These are phyloP conservation scores for Alnus rubra DNA, from an alignment of 306 rosid species.

Conservation along the genomic window DNA sequence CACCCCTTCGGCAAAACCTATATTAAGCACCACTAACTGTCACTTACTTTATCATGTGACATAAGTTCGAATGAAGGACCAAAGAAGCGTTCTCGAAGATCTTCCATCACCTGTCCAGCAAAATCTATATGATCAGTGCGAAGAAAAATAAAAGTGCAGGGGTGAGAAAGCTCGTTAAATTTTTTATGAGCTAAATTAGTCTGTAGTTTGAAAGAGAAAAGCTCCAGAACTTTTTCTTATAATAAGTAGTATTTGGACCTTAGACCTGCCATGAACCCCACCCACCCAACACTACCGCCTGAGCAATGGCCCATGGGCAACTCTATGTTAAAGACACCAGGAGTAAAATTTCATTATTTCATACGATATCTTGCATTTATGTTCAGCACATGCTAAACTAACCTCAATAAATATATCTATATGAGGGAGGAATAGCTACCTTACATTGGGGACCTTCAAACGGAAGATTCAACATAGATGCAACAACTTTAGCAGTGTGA, in stretches of 20 bases:
- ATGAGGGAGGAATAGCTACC: constrained; percentile 38
- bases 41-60: constrained; percentile 83
- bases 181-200: neutral
- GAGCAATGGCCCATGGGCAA: neutral
- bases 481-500: constrained; percentile 66
- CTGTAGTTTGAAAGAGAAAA: neutral
- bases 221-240: neutral
- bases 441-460: constrained; percentile 69
- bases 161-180: neutral
- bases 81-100: constrained; percentile 78
- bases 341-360: neutral
- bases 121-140: constrained; percentile 9
- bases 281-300: neutral
- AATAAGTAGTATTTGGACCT: neutral
- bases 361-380: neutral
- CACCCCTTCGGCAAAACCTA: neutral
- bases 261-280: neutral
- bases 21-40: neutral
- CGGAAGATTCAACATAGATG: constrained; percentile 55
- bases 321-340: neutral
- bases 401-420: neutral
- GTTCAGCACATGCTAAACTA: neutral
- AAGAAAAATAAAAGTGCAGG: neutral
- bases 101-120: constrained; percentile 51
- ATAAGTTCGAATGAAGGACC: constrained; percentile 79